Conservation (phyloP, 192 early-diverging fungal species). For the Funneliformis geosporum region DNA sequence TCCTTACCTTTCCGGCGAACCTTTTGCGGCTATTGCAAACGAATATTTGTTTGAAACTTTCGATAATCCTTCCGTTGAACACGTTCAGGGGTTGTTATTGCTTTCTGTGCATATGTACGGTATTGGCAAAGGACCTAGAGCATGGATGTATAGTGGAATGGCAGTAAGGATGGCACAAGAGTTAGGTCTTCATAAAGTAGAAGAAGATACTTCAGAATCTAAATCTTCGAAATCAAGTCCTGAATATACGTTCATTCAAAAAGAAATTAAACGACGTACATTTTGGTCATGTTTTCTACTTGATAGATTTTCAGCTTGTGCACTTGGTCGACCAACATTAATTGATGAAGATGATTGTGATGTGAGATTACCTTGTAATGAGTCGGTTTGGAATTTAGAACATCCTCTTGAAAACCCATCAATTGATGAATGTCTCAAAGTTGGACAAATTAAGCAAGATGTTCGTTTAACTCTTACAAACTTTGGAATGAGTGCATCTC, state of each 20-base stretch:
- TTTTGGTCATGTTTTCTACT: slow-evolving; percentile 57
- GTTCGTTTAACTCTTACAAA: not conserved
- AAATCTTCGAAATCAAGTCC: not conserved
- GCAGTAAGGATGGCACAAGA: slow-evolving; percentile 55
- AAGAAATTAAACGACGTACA: slow-evolving; percentile 51
- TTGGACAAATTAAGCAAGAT: slow-evolving; percentile 9
- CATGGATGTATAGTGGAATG: slow-evolving; percentile 62
- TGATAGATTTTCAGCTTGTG: slow-evolving; percentile 48
- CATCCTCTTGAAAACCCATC: slow-evolving; percentile 30
- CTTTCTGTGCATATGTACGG: slow-evolving; percentile 55
- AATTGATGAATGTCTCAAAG: slow-evolving; percentile 28
- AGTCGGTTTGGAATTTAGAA: slow-evolving; percentile 48
- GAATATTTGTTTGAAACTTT: slow-evolving; percentile 43
- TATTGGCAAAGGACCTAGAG: slow-evolving; percentile 50
- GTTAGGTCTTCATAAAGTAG: slow-evolving; percentile 53
- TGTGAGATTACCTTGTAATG: slow-evolving; percentile 50
- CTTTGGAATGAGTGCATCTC: slow-evolving; percentile 39
- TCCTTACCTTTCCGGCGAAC: slow-evolving; percentile 53
- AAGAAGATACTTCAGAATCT: not conserved
- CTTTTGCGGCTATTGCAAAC: slow-evolving; percentile 51
- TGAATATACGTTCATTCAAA: slow-evolving; percentile 46
- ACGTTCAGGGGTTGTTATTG: slow-evolving; percentile 50
- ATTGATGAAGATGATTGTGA: slow-evolving; percentile 53
- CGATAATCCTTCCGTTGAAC: slow-evolving; percentile 49
- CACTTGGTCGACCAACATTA: slow-evolving; percentile 50